A percentile compares a stretch with the other conserved stretches of the same genome.
These are phyloP conservation scores for Sanghuangporus weigelae DNA, from an alignment of 1,284 basidiomycete species.

Conservation along the genomic window DNA sequence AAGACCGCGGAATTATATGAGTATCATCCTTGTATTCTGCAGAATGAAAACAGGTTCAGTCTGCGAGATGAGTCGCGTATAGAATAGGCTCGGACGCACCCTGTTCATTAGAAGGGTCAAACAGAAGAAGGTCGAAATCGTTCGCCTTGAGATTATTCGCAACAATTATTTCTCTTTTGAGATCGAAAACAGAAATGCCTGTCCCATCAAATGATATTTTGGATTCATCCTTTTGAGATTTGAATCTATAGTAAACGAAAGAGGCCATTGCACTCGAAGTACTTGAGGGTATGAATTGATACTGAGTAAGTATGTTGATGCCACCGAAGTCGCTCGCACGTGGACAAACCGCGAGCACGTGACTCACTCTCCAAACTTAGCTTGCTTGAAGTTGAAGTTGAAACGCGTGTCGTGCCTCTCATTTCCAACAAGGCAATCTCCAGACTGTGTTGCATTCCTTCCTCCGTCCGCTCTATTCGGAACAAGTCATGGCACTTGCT, in stretches of 20 bases:
- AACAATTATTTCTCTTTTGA: slow-evolving; percentile 97
- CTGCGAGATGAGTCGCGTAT: neutral
- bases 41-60: neutral
- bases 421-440: neutral
- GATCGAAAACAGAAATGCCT: slow-evolving; percentile 97
- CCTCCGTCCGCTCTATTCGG: neutral
- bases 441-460: neutral
- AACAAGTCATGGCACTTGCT: slow-evolving; percentile 33
- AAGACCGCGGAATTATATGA: slow-evolving; percentile 88
- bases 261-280: slow-evolving; percentile 60
- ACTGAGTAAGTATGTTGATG: neutral
- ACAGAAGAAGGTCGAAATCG: slow-evolving; percentile 93
- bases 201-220: slow-evolving; percentile 97
- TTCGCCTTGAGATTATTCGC: slow-evolving; percentile 96
- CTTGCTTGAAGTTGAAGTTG: neutral
- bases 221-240: slow-evolving; percentile 91
- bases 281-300: neutral
- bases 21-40: slow-evolving; percentile 92
- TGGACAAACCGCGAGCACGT: neutral
- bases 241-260: slow-evolving; percentile 98
- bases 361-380: neutral
- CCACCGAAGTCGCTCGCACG: too few relatives aligned
- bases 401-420: neutral
- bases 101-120: slow-evolving; percentile 82
- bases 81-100: slow-evolving; percentile 45